Evolutionary conservation across 1,284 basidiomycete species (phyloP), one percentile per base, ranked within the genome.

Genomic region (Leucocoprinus gongylophorus): DNA sequence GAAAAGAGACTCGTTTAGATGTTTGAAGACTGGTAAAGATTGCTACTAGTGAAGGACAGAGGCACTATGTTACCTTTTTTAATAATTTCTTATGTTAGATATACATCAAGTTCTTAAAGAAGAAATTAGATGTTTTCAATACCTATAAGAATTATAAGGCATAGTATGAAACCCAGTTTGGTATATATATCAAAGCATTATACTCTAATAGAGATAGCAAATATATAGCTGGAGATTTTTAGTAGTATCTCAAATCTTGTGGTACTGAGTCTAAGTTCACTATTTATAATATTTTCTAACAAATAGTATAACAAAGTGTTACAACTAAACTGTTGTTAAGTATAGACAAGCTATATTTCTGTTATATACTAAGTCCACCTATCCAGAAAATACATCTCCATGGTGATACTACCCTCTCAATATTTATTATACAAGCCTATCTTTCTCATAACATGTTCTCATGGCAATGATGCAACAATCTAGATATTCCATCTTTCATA

Each of bases 171-270:
- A 65, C 55, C 5, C 65, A 68, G 43, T 48, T 55, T 18, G 48
- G 57, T 8, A n/a, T 52, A 50, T 3, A 3, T 20, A 62, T 76
- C 49, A 66, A 67, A 51, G 26, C 37, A 32, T 54, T 75, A 0
- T 63, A 67, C 29, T 64, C 64, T 0, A 71, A 76, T 54, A 49
- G 57, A 37, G 70, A 69, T 0, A 63, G 68, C 0, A 69, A 74
- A 54, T 73, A 68, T 57, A 51, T 58, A 1, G 56, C 62, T 13
- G 46, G 55, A 5, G 58, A 62, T 20, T 69, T 71, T 46, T 39
- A 37, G 12, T 28, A 30, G 2, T 57, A 64, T 48, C 62, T 72
- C 17, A 54, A 62, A 13, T 48, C 38, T 6, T 28, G 51, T 18
- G 71, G 70, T 0, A 72, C 61, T 0, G 21, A 42, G 2, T 58